A percentile compares a stretch with the other conserved stretches of the same genome.
Conservation (phyloP, 1,139 yeast species). For the Lipomyces yarrowii region DNA sequence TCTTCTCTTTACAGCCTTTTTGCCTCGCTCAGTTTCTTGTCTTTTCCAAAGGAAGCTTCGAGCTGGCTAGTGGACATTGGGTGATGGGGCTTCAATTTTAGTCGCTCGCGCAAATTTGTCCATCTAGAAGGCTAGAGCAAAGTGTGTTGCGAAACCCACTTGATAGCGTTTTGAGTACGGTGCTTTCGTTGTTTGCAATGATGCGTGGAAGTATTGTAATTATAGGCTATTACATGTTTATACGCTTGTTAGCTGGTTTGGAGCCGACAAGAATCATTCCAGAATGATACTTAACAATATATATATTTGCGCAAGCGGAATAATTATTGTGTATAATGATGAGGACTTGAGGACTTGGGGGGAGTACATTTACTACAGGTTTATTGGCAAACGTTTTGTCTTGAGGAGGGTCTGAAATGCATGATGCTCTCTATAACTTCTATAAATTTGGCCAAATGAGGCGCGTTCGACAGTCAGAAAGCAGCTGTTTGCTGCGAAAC, state of each 20-base stretch:
- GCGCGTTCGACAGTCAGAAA: too few relatives aligned
- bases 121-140: conserved; percentile 16
- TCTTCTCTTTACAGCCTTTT: conserved; percentile 5
- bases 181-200: background rate
- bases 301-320: too few relatives aligned
- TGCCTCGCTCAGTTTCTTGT: conserved; percentile 25
- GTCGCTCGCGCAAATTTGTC: background rate
- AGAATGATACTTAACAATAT: background rate
- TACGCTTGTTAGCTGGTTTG: background rate
- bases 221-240: conserved; percentile 11
- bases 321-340: too few relatives aligned
- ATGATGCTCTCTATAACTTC: too few relatives aligned
- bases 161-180: conserved; percentile 19
- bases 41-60: conserved; percentile 11
- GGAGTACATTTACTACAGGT: too few relatives aligned
- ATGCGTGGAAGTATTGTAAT: conserved; percentile 14
- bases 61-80: conserved; percentile 20
- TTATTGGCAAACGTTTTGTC: too few relatives aligned
- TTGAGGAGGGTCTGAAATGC: too few relatives aligned
- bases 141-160: background rate
- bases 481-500: too few relatives aligned
- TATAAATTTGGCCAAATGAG: too few relatives aligned
- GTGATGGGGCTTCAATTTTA: background rate
- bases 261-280: background rate
- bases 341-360: too few relatives aligned